These are phyloP conservation scores for Domatiomyces globalis DNA, from an alignment of 2,329 filamentous ascomycete genomes.

Conservation along the genomic window DNA sequence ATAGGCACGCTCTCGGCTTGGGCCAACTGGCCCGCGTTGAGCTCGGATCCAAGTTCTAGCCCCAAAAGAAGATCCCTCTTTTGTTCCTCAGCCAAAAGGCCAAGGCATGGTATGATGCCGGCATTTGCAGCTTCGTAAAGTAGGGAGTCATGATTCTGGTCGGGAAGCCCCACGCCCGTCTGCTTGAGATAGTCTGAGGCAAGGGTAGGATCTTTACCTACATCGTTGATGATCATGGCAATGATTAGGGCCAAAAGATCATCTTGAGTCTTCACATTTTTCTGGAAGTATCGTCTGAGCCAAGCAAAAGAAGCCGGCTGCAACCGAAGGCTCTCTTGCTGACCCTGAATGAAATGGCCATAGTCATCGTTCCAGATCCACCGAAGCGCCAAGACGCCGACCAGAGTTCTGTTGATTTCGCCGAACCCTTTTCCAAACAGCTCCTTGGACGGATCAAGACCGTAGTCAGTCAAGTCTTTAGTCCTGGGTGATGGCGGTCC, in stretches of 20 bases:
- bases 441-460: constrained; percentile 18
- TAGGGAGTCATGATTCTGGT: constrained; percentile 23
- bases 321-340: constrained; percentile 18
- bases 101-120: constrained; percentile 21
- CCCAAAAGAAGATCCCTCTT: constrained; percentile 22
- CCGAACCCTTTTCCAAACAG: constrained; percentile 23
- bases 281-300: constrained; percentile 18
- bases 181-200: constrained; percentile 19
- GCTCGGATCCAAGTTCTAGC: constrained; percentile 23
- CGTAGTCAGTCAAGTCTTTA: constrained; percentile 12
- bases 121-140: constrained; percentile 20
- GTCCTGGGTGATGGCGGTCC: background rate
- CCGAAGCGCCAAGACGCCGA: constrained; percentile 24
- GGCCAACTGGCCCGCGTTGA: constrained; percentile 28
- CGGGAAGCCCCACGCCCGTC: constrained; percentile 3
- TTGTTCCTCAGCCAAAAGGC: constrained; percentile 14
- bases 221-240: constrained; percentile 26
- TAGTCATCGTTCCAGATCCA: constrained; percentile 27
- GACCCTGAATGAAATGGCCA: constrained; percentile 20
- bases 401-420: constrained; percentile 29
- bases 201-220: constrained; percentile 26
- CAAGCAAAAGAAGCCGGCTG: constrained; percentile 20
- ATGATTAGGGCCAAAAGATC: constrained; percentile 23
- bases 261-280: constrained; percentile 8
- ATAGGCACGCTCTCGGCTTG: constrained; percentile 26